Evolutionary conservation across 805 yeast species (phyloP), one percentile per base, ranked within the genome.

Genomic region (Wickerhamomyces bisporus): DNA sequence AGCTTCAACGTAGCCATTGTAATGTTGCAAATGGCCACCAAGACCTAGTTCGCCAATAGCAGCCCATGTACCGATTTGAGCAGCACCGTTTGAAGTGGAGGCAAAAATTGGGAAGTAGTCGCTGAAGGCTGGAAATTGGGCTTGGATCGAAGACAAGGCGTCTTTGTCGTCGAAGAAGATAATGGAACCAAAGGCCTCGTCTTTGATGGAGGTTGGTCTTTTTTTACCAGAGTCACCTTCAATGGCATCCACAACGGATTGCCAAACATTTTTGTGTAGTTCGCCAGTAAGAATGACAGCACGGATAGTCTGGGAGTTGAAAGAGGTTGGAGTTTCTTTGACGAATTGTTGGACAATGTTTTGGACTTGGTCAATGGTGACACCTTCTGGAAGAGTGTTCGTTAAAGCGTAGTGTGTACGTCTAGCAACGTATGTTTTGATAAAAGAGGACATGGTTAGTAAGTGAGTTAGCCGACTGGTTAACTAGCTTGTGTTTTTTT

Each of bases 21-120:
- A 74, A 57, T 73, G 79, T 58, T 73, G 79, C 47, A 73, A 61
- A 48, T 70, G 72, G 44, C 65, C 74, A 45, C 77, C 78, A 31
- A 72, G 52, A 34, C 71, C 72, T 40, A 67, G 52, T 24, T 60
- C 61, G 35, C 64, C 60, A 20, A 73, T 57, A 20, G 71, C 71
- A 30, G 73, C 57, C 79, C 79, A 73, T 15, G 70, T 53, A 45
- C 60, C 53, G 44, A 73, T 70, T 60, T 71, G 75, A 37, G 75
- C 75, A 37, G 72, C 68, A 58, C 74, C 74, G 41, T 62, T 60
- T 32, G 73, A 55, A 45, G 72, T 70, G 36, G 68, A 61, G 25
- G 75, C 75, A 51, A 71, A 73, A 38, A 57, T 56, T 45, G 73
- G 75, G 68, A 73, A 70, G 42, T 58, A 58, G 37, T 60, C 65